phyloP scores from a whole-genome alignment of 2,329 filamentous ascomycete genomes.

The Atkinsonella texensis region DNA sequence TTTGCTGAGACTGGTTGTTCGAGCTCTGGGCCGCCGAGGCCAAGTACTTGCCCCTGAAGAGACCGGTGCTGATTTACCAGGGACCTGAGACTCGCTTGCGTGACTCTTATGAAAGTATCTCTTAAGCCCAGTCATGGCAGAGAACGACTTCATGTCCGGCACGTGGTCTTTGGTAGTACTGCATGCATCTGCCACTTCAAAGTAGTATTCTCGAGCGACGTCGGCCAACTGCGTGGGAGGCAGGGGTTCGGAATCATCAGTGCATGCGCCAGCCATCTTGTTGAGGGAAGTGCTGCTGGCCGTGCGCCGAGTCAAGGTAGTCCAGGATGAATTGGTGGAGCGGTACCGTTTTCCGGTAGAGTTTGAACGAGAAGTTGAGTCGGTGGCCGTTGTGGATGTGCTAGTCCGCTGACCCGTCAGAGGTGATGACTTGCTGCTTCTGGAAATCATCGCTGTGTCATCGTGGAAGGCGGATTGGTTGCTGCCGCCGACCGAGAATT shows the following conservation, averaged over 20 bases:
- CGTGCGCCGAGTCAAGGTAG: constrained; percentile 41
- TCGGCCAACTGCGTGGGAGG: constrained; percentile 16
- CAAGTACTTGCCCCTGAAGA: constrained; percentile 20
- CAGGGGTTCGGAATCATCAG: constrained; percentile 20
- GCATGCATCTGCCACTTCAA: constrained; percentile 8
- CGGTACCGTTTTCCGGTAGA: constrained; percentile 39
- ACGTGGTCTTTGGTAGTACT: constrained; percentile 18
- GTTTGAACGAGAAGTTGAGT: constrained; percentile 33
- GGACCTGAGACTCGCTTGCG: constrained; percentile 25
- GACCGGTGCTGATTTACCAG: constrained; percentile 16
- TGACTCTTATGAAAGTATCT: constrained; percentile 23
- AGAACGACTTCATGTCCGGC: constrained; percentile 22
- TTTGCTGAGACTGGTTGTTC: constrained; percentile 34
- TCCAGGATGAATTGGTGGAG: constrained; percentile 41
- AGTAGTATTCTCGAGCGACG: constrained; percentile 7
- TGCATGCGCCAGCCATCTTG: constrained; percentile 20
- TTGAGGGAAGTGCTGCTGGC: constrained; percentile 36
- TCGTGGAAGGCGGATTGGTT: constrained; percentile 10
- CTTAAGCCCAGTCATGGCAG: constrained; percentile 13
- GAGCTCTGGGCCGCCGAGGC: constrained; percentile 27
- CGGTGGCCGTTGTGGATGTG: constrained; percentile 42
- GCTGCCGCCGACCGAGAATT: constrained; percentile 8
- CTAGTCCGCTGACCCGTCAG: constrained; percentile 33
- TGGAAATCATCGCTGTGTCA: constrained; percentile 6
- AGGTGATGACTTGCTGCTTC: constrained; percentile 9